Evolutionary conservation across 2,329 filamentous ascomycete genomes (phyloP).

Genomic region (Colletotrichum tofieldiae): DNA sequence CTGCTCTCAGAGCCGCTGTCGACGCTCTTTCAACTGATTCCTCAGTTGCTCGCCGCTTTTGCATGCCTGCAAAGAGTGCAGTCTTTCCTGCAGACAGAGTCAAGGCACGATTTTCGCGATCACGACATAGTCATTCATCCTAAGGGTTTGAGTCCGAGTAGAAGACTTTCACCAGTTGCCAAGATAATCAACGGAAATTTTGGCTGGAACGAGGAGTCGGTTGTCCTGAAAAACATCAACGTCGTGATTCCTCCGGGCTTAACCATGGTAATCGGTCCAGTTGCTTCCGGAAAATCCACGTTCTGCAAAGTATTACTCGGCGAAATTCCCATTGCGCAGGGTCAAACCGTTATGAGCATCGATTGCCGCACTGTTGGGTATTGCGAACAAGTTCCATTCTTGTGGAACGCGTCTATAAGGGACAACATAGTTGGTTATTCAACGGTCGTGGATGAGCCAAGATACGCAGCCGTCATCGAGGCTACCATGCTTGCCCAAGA

Average conservation of each 20-base stretch:
- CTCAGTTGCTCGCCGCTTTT: slow-evolving; percentile 50
- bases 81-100: slow-evolving; percentile 52
- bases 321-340: slow-evolving; percentile 44
- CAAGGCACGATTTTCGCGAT: slow-evolving; percentile 42
- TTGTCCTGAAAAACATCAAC: slow-evolving; percentile 50
- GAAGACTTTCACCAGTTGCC: slow-evolving; percentile 2
- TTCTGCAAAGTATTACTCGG: slow-evolving; percentile 55
- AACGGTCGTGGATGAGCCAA: slow-evolving; percentile 47
- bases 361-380: slow-evolving; percentile 45
- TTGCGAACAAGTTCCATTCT: slow-evolving; percentile 52
- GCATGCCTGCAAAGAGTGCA: slow-evolving; percentile 55
- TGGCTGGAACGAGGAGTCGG: slow-evolving; percentile 49
- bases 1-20: slow-evolving; percentile 53
- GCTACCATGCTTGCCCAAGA: slow-evolving; percentile 53
- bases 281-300: slow-evolving; percentile 58
- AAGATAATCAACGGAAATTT: slow-evolving; percentile 47
- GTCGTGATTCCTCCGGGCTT: slow-evolving; percentile 51
- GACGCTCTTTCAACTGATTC: slow-evolving; percentile 51
- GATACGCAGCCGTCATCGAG: slow-evolving; percentile 54
- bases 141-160: background rate
- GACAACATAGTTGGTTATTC: slow-evolving; percentile 57
- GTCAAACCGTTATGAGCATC: slow-evolving; percentile 36
- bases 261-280: slow-evolving; percentile 56
- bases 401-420: slow-evolving; percentile 52
- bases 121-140: background rate